These are phyloP conservation scores for Globisporangium heterothallicum DNA, from an alignment of 352 stramenopile genomes.

Conservation along the genomic window DNA sequence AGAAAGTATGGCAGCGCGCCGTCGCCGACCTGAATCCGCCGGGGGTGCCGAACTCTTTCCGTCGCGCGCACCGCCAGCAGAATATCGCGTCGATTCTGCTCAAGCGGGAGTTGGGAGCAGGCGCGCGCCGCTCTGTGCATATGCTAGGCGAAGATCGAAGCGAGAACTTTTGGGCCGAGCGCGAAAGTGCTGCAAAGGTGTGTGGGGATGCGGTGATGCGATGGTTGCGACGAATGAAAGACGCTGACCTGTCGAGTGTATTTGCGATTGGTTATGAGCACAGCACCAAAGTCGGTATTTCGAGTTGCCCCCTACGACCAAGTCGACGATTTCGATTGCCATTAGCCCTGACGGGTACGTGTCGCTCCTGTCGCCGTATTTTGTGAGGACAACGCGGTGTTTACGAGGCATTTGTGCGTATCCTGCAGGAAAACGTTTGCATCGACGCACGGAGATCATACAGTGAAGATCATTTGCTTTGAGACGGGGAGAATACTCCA, in stretches of 20 bases:
- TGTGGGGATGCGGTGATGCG: neutral
- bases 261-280: constrained; percentile 1
- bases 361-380: neutral
- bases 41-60: constrained; percentile 72
- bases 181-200: constrained; percentile 73
- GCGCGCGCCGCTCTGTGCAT: constrained; percentile 34
- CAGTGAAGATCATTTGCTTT: constrained; percentile 97
- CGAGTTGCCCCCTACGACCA: constrained; percentile 78
- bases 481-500: constrained; percentile 80
- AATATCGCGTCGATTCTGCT: constrained; percentile 69
- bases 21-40: constrained; percentile 63
- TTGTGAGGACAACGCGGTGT: constrained; percentile 1
- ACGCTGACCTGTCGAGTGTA: neutral
- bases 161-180: constrained; percentile 78
- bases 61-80: constrained; percentile 49
- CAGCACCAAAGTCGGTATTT: constrained; percentile 85
- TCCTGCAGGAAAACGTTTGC: constrained; percentile 88
- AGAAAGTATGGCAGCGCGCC: constrained; percentile 72
- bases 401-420: neutral
- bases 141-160: constrained; percentile 37
- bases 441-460: constrained; percentile 97
- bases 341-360: constrained; percentile 79
- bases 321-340: constrained; percentile 85
- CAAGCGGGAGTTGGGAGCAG: constrained; percentile 46
- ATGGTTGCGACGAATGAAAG: neutral